These are phyloP conservation scores for Sonneratia caseolaris DNA, from an alignment of 345 rosid species.

Conservation along the genomic window DNA sequence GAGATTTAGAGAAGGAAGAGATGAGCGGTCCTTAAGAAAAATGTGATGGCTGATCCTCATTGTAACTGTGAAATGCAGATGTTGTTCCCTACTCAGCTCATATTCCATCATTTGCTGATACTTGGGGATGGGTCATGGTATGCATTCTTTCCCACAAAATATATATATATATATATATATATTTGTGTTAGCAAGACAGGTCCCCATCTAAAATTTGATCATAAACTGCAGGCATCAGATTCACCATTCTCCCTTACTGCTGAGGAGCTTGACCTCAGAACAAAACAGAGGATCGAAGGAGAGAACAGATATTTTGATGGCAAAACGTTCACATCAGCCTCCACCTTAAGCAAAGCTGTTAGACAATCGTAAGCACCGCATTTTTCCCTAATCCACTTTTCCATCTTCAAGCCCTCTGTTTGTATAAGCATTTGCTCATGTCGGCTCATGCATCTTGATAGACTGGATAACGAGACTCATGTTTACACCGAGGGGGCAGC, in stretches of 20 bases:
- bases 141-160: background rate
- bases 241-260: constrained; percentile 24
- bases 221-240: constrained; percentile 42
- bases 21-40: too few species aligned
- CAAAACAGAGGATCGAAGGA: constrained; percentile 37
- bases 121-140: constrained; percentile 82
- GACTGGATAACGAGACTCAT: constrained; percentile 48
- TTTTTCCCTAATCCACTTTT: background rate
- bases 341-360: constrained; percentile 43
- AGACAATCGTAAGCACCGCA: constrained; percentile 33
- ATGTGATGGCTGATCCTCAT: background rate
- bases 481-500: constrained; percentile 54
- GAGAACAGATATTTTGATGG: constrained; percentile 52
- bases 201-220: background rate
- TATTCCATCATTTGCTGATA: constrained; percentile 61
- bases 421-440: background rate
- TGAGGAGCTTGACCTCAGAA: constrained; percentile 39
- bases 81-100: constrained; percentile 56
- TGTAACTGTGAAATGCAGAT: constrained; percentile 26
- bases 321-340: constrained; percentile 38
- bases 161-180: background rate
- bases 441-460: constrained; percentile 10
- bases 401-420: background rate
- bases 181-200: too few species aligned
- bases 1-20: too few species aligned